phyloP scores from a whole-genome alignment of 1,284 basidiomycete genomes.

The Malassezia psittaci region DNA sequence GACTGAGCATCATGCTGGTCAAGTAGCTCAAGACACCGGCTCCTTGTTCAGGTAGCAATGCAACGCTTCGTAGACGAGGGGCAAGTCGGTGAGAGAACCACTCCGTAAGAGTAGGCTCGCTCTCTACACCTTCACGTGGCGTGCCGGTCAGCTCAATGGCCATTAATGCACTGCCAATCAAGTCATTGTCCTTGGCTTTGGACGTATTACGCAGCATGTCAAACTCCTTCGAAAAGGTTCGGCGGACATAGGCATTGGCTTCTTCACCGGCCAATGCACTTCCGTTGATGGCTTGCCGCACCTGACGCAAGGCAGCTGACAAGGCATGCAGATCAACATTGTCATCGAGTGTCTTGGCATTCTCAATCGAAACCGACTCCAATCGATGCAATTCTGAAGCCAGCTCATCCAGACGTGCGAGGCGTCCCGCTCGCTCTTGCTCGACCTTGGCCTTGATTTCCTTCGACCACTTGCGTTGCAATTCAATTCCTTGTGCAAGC shows the following conservation, averaged over 20 bases:
- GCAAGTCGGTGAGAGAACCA: slow-evolving; percentile 81
- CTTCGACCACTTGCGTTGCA: slow-evolving; percentile 89
- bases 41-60: slow-evolving; percentile 68
- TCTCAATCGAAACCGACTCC: slow-evolving; percentile 80
- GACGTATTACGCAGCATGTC: slow-evolving; percentile 63
- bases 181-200: slow-evolving; percentile 53
- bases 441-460: slow-evolving; percentile 94
- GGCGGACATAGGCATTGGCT: slow-evolving; percentile 53
- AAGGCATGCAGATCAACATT: slow-evolving; percentile 74
- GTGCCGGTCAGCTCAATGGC: slow-evolving; percentile 59
- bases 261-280: slow-evolving; percentile 50
- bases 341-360: slow-evolving; percentile 76
- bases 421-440: slow-evolving; percentile 85
- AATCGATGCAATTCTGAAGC: slow-evolving; percentile 79
- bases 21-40: slow-evolving; percentile 79
- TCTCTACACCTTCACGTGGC: slow-evolving; percentile 72
- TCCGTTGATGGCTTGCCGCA: slow-evolving; percentile 51
- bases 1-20: slow-evolving; percentile 66
- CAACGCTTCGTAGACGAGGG: slow-evolving; percentile 73
- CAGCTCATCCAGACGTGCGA: slow-evolving; percentile 87
- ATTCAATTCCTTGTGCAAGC: slow-evolving; percentile 88
- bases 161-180: slow-evolving; percentile 29
- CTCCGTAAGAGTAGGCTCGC: slow-evolving; percentile 71
- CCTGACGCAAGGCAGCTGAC: slow-evolving; percentile 47
- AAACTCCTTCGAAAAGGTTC: slow-evolving; percentile 80